These are phyloP conservation scores for Jacaranda copaia DNA, from an alignment of 257 asterid species.

Conservation along the genomic window DNA sequence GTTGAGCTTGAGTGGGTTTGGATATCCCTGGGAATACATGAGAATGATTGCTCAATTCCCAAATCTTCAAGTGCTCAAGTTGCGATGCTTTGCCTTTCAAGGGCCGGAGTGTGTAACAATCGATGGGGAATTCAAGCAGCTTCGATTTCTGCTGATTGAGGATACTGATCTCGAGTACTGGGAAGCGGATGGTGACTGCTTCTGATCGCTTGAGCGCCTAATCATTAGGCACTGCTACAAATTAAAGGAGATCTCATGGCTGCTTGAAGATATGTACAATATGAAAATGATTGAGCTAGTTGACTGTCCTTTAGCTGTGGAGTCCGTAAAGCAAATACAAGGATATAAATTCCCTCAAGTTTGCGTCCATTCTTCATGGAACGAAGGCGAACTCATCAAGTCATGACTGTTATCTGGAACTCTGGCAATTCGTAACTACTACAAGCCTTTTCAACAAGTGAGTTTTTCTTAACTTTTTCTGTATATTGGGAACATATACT, in stretches of 20 bases:
- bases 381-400: too few relatives aligned
- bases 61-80: conserved; percentile 34
- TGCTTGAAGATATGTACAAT: neutral
- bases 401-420: too few relatives aligned
- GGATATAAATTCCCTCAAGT: neutral
- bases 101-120: conserved; percentile 9
- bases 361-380: neutral
- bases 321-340: neutral
- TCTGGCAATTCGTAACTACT: too few relatives aligned
- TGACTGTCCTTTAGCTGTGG: neutral
- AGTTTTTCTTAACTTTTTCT: too few relatives aligned
- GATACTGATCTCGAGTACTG: conserved; percentile 24
- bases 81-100: conserved; percentile 29
- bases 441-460: too few relatives aligned
- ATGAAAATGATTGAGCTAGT: neutral
- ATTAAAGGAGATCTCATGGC: neutral
- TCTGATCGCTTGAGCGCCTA: neutral
- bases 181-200: neutral
- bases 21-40: conserved; percentile 30
- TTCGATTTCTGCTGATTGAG: conserved; percentile 12
- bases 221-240: conserved; percentile 11
- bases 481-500: too few relatives aligned
- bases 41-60: neutral
- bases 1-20: conserved; percentile 30
- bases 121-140: neutral